A percentile compares a stretch with the other conserved stretches of the same genome.
phyloP scores from a whole-genome alignment of 768 basidiomycete species.

The Auricularia sp. region DNA sequence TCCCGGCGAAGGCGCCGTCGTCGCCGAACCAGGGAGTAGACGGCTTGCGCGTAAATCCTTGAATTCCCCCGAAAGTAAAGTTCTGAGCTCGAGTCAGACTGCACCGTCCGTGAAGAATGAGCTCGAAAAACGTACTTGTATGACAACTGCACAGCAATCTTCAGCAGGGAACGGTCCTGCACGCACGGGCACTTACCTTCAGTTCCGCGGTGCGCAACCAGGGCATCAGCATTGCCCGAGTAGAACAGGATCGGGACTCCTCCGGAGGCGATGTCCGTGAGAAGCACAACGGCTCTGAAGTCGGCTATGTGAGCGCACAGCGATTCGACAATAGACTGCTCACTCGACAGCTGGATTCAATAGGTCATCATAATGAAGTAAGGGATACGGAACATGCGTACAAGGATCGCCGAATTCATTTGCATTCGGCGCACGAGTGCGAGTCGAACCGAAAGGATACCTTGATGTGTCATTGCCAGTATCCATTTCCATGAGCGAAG shows the following conservation, averaged over 20 bases:
- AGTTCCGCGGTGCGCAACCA: slow-evolving; percentile 2
- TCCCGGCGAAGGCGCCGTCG: slow-evolving; percentile 7
- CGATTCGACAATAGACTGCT: no score
- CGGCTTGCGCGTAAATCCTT: slow-evolving; percentile 8
- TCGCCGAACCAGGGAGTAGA: slow-evolving; percentile 4
- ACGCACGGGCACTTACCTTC: neutral
- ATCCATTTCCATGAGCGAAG: slow-evolving; percentile 17
- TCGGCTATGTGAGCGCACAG: no score
- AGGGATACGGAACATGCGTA: slow-evolving; percentile 3
- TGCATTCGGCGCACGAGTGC: neutral
- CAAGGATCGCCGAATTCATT: slow-evolving; percentile 22
- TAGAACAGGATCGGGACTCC: neutral
- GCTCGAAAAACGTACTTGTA: neutral
- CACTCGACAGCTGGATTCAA: neutral
- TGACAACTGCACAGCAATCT: neutral
- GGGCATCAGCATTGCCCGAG: slow-evolving; percentile 3
- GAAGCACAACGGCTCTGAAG: neutral
- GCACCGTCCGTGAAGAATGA: neutral
- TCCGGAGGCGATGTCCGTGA: neutral
- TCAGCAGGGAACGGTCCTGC: neutral
- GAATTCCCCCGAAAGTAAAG: slow-evolving; percentile 9
- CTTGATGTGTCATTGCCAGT: slow-evolving; percentile 1
- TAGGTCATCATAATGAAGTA: no score
- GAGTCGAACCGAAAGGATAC: neutral
- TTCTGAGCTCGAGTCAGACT: slow-evolving; percentile 6